Evolutionary conservation across 805 yeast species (phyloP), one percentile per base, ranked within the genome.

Genomic region (Spathaspora gorwiae): DNA sequence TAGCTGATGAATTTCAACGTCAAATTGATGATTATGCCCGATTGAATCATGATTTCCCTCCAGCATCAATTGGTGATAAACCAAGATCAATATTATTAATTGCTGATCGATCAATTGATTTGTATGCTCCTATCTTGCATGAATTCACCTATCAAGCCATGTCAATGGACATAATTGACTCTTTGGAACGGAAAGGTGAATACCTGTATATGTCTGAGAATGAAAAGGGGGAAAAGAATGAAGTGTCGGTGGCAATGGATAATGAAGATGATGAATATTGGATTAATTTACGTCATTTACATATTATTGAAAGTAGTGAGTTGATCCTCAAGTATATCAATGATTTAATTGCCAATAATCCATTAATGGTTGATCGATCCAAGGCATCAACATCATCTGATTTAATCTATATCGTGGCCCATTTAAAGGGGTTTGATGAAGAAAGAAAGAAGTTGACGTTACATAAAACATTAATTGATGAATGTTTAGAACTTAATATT

Each of bases 121-220:
- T 85, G 40, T 79, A 79, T 55, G 86, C 94, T 6, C 96, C 97
- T 0, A 61, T 94, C 39, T 65, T 90, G 44, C 98, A 94, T 62
- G 96, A 89, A 60, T 88, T 90, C 64, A 79, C 84, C 24, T 94
- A 90, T 64, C 95, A 92, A 65, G 90, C 97, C 5, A 83, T 90
- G 87, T 85, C 90, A 14, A 84, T 84, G 68, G 99, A 92, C 62
- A 65, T 84, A 26, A 74, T 76, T 1, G 68, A 66, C 29, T 57
- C 65, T 37, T 63, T 72, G 50, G 77, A 54, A 67, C 65, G 62
- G 62, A 69, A 43, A 68, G 69, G 71, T 27, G 52, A 52, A 12
- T 84, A 79, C 59, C 67, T 59, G 30, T 87, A 83, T 56, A 59
- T 67, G 38, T 74, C 79, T 7, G 85, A 78, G 55, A 80, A 70